These are phyloP conservation scores for Lolium perenne DNA, from an alignment of 176 grass and related monocot genomes.

Conservation along the genomic window DNA sequence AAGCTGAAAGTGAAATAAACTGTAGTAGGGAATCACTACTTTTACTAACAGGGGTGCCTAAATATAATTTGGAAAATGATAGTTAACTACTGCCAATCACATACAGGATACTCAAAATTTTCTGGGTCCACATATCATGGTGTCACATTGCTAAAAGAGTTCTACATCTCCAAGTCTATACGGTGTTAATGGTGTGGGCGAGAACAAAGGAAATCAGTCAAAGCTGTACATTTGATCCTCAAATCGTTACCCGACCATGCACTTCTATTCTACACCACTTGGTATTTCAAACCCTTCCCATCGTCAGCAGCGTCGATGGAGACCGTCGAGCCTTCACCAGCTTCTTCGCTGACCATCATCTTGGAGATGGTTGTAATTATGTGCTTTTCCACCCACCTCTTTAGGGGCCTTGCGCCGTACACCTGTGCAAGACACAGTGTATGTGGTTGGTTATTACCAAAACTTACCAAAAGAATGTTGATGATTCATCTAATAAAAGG, in stretches of 20 bases:
- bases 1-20: too few species aligned
- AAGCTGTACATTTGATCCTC: neutral
- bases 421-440: neutral
- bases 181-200: too few species aligned
- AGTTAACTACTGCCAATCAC: too few species aligned
- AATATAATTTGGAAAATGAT: too few species aligned
- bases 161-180: neutral
- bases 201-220: neutral
- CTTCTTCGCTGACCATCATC: neutral
- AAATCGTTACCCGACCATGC: neutral
- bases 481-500: too few species aligned
- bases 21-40: too few species aligned
- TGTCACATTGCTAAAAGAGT: neutral
- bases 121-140: neutral
- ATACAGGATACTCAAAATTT: neutral
- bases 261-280: neutral
- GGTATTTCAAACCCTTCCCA: neutral
- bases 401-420: constrained; percentile 4
- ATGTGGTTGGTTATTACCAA: neutral
- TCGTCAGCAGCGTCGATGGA: neutral
- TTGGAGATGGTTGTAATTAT: neutral
- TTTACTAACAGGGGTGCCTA: too few species aligned
- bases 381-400: neutral
- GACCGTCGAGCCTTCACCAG: neutral
- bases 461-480: too few species aligned